Evolutionary conservation across 352 stramenopile genomes (phyloP).

Genomic region (Pythium grandisporangium): DNA sequence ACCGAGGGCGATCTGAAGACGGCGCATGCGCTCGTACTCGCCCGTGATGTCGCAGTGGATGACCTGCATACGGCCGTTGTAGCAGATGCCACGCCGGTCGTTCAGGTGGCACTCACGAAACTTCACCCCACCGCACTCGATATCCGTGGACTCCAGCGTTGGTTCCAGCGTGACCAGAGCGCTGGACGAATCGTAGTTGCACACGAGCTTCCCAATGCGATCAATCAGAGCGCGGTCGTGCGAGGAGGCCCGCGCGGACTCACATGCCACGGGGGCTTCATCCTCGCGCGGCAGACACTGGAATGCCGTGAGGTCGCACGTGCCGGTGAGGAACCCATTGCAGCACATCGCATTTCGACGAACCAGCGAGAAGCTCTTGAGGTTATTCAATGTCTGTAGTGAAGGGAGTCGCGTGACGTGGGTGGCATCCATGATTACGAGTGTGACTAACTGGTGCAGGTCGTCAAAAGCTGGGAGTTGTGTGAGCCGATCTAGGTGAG

Average conservation of each 20-base stretch:
- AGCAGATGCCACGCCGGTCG: constrained; percentile 20
- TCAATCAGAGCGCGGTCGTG: constrained; percentile 11
- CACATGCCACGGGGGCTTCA: constrained; percentile 15
- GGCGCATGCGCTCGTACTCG: constrained; percentile 22
- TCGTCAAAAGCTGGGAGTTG: not conserved
- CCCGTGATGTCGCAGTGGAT: constrained; percentile 26
- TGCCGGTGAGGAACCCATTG: constrained; percentile 18
- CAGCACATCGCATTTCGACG: constrained; percentile 27
- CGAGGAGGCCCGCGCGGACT: constrained; percentile 10
- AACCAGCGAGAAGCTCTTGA: constrained; percentile 15
- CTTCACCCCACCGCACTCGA: constrained; percentile 15
- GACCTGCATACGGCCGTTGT: constrained; percentile 33
- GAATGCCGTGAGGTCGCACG: constrained; percentile 20
- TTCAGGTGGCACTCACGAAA: constrained; percentile 20
- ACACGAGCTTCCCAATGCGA: constrained; percentile 13
- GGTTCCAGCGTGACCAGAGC: constrained; percentile 16
- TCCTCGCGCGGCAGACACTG: constrained; percentile 13
- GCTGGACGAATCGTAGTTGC: constrained; percentile 16
- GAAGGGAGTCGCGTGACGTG: not conserved
- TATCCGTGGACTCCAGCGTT: constrained; percentile 15
- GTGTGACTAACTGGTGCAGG: constrained; percentile 3
- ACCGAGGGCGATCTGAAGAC: constrained; percentile 16
- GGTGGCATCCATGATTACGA: constrained; percentile 18
- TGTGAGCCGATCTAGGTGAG: not conserved
- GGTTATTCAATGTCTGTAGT: not conserved